Percentiles rank a stretch among this genome's conserved stretches.
Conservation (phyloP, 208 protist genomes). For the Leishmania amazonensis region DNA sequence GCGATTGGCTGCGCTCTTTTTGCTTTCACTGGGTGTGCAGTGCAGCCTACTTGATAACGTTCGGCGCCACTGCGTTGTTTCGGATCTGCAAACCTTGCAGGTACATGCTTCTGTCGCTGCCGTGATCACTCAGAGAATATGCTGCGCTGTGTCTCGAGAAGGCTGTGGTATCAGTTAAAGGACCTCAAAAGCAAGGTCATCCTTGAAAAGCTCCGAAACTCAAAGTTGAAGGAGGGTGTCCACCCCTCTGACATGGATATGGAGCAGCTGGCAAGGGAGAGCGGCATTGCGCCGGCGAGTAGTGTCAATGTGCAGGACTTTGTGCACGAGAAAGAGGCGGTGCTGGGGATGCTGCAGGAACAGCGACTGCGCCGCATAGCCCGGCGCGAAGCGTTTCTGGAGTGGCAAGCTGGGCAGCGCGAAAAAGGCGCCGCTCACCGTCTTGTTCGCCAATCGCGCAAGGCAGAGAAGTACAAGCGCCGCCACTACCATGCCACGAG, state of each 20-base stretch:
- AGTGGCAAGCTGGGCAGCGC: conserved; percentile 84
- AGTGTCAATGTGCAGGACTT: conserved; percentile 24
- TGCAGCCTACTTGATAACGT: background rate
- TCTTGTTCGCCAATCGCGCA: conserved; percentile 62
- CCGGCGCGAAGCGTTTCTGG: conserved; percentile 72
- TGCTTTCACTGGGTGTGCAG: background rate
- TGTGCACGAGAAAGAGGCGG: conserved; percentile 36
- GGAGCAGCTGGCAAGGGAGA: conserved; percentile 41
- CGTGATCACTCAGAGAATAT: background rate
- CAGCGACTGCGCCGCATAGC: conserved; percentile 64
- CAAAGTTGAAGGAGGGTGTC: conserved; percentile 36
- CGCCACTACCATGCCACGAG: conserved; percentile 71
- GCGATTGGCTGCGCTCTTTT: background rate
- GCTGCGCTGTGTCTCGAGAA: conserved; percentile 20
- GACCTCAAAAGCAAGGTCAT: conserved; percentile 35
- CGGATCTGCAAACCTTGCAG: background rate
- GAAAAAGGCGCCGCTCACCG: conserved; percentile 86
- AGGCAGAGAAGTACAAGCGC: conserved; percentile 75
- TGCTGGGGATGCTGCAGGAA: conserved; percentile 56
- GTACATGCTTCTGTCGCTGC: too few species aligned
- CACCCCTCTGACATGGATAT: conserved; percentile 40
- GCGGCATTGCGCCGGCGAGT: conserved; percentile 33
- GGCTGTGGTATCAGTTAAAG: conserved; percentile 23
- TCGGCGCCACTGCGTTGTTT: background rate
- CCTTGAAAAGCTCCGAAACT: conserved; percentile 18